These are phyloP conservation scores for Mycena indigotica DNA, from an alignment of 768 basidiomycete genomes.

Conservation along the genomic window DNA sequence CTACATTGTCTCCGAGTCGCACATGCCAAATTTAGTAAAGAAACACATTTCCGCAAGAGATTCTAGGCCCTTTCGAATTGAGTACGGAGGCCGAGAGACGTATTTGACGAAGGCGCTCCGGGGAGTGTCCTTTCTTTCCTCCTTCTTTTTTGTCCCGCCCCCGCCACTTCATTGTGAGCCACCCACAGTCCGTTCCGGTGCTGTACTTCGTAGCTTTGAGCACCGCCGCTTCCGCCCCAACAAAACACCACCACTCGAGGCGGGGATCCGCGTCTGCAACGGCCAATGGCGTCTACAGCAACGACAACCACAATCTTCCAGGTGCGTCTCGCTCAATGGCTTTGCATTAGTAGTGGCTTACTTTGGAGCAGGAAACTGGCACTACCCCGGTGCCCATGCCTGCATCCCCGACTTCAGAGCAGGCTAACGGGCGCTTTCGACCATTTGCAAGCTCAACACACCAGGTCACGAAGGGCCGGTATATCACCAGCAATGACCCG, in stretches of 20 bases:
- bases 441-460: conserved; percentile 77
- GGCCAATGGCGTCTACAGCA: neutral
- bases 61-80: conserved; percentile 36
- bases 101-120: conserved; percentile 9
- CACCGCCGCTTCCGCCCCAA: neutral
- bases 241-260: neutral
- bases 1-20: conserved; percentile 36
- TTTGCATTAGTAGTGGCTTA: neutral
- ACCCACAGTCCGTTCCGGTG: neutral
- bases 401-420: conserved; percentile 45
- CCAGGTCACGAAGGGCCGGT: conserved; percentile 82
- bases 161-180: neutral
- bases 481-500: conserved; percentile 89
- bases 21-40: neutral
- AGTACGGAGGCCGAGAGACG: conserved; percentile 9
- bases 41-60: conserved; percentile 28
- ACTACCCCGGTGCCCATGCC: neutral
- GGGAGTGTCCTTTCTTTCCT: neutral
- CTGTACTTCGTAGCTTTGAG: neutral
- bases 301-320: conserved; percentile 10
- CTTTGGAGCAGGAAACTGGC: neutral
- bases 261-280: neutral
- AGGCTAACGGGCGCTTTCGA: conserved; percentile 46
- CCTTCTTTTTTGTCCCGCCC: neutral
- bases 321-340: neutral